Conservation (phyloP, 2,329 filamentous ascomycete species). For the Nothomitra cinnamomea region DNA sequence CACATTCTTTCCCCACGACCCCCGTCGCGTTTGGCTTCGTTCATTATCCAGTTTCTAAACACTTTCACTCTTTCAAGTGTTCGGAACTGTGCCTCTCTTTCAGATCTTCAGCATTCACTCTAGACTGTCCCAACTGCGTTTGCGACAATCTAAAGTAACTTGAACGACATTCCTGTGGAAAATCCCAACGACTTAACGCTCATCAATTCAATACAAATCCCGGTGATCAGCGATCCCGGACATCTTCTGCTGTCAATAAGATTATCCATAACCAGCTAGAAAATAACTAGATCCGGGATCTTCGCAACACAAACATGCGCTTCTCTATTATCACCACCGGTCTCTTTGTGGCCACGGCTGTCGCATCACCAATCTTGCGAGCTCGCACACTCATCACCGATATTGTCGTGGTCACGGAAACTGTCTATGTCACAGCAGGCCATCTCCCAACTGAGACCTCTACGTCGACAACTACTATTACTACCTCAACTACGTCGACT, state of each 20-base stretch:
- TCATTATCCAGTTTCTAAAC: conserved; percentile 1
- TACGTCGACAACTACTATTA: not conserved
- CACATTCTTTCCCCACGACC: not conserved
- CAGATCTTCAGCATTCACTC: not conserved
- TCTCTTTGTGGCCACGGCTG: conserved; percentile 20
- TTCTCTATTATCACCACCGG: conserved; percentile 18
- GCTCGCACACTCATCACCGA: conserved; percentile 15
- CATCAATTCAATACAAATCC: not conserved
- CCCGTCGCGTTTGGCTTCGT: not conserved
- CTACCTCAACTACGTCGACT: not conserved
- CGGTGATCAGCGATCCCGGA: conserved; percentile 6
- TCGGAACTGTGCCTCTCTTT: not conserved
- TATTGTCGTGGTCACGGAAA: conserved; percentile 14
- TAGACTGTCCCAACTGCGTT: not conserved
- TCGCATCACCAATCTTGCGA: conserved; percentile 18
- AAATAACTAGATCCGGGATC: not conserved
- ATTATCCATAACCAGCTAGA: not conserved
- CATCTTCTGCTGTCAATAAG: not conserved
- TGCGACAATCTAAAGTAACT: not conserved
- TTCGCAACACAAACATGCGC: conserved; percentile 17
- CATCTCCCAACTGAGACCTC: not conserved
- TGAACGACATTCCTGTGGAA: not conserved
- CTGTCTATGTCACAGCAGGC: conserved; percentile 18
- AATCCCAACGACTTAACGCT: not conserved
- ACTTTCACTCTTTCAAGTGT: conserved; percentile 7